Conservation (phyloP, 192 early-diverging fungal genomes). For the Linnemannia schmuckeri region DNA sequence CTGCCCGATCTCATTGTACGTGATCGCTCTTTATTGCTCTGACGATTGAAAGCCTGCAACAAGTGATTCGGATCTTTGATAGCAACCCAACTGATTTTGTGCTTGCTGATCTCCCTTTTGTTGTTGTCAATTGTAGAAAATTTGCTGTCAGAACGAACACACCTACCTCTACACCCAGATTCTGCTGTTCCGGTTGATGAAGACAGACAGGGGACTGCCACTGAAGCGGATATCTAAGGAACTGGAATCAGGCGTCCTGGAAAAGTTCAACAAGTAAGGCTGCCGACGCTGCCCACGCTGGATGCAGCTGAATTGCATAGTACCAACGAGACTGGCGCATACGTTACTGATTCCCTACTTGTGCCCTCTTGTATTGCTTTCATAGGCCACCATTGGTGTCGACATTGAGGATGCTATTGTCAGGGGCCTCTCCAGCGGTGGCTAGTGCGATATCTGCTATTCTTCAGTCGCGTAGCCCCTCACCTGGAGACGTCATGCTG, state of each 20-base stretch:
- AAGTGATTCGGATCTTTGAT: no score
- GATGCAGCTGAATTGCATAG: background rate
- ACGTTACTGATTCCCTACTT: background rate
- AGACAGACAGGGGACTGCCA: constrained; percentile 58
- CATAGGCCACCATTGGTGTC: constrained; percentile 29
- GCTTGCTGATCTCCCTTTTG: background rate
- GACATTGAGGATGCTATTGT: constrained; percentile 52
- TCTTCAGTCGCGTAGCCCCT: constrained; percentile 50
- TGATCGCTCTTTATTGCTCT: background rate
- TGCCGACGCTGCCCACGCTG: background rate
- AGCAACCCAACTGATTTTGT: background rate
- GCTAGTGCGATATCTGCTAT: constrained; percentile 62
- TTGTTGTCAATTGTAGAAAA: constrained; percentile 44
- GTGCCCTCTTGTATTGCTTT: background rate
- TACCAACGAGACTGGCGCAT: background rate
- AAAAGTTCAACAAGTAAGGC: constrained; percentile 60
- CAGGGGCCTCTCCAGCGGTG: constrained; percentile 54
- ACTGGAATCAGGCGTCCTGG: constrained; percentile 59
- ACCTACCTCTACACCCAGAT: constrained; percentile 68
- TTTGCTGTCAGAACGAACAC: constrained; percentile 68
- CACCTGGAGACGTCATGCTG: constrained; percentile 69
- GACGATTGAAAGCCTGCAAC: background rate
- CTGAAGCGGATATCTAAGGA: constrained; percentile 62
- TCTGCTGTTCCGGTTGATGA: constrained; percentile 57
- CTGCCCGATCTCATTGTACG: constrained; percentile 72